Evolutionary conservation across 2,329 filamentous ascomycete genomes (phyloP), one percentile per base, ranked within the genome.

Genomic region (Colletotrichum sp.): DNA sequence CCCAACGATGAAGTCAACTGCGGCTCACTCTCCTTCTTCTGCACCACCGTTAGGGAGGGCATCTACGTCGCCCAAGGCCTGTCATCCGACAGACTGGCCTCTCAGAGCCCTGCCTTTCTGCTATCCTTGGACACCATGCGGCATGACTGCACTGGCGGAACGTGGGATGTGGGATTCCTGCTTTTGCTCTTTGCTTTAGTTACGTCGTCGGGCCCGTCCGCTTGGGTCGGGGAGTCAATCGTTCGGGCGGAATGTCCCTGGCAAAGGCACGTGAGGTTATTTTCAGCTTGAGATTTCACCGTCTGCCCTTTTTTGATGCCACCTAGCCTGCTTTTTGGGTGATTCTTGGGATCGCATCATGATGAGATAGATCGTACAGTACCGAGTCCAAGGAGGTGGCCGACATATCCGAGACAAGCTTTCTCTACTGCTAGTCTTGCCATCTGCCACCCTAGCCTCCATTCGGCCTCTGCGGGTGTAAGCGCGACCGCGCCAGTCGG

Each of bases 41-140:
- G 52, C 64, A 44, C 30, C 30, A 39, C 32, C 30, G 27, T 39
- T 29, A 55, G 8, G 16, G 44, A 62, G 34, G 34, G 34, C 25
- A 69, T 61, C 12, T 71, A 74, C 71, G 67, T 74, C 72, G 72
- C 52, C 72, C 69, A 75, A 75, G 72, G 15, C 61, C 27, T 16
- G 27, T 32, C 34, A 36, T 65, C 59, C 59, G 39, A 64, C 39
- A 2, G 9, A 27, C 34, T 27, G 55, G 36, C 36, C 27, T 62
- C 34, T 70, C 67, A 39, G 8, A 69, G 64, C 6, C 30, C 9
- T 15, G 66, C 30, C 9, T 36, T 44, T 66, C 32, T 36, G 25
- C 15, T 22, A 36, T 34, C 27, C 32, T 36, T 12, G n/a, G 55
- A 25, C 34, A 22, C 61, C 22, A 25, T 25, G 16, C 16, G 61